Evolutionary conservation across 345 rosid species (phyloP).

Genomic region (Hibiscus tridactylites): DNA sequence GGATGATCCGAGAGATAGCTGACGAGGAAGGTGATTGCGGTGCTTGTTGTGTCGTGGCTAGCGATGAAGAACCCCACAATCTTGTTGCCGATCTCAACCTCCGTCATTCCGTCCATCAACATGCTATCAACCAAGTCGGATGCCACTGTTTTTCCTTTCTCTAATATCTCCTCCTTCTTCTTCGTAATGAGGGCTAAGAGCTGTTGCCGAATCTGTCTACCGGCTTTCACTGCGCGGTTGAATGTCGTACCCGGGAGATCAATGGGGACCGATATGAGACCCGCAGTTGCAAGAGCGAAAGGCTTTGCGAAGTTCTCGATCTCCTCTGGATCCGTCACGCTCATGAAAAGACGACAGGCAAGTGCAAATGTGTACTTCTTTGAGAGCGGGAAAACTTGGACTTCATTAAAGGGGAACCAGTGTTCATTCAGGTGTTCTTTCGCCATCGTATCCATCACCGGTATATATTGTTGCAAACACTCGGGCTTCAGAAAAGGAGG

Average conservation of each 20-base stretch:
- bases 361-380: conserved; percentile 23
- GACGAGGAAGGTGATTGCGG: conserved; percentile 17
- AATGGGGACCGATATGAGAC: conserved; percentile 24
- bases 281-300: conserved; percentile 15
- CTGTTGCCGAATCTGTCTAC: conserved; percentile 10
- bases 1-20: conserved; percentile 16
- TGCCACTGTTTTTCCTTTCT: neutral
- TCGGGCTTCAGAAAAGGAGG: conserved; percentile 20
- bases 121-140: conserved; percentile 13
- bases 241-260: conserved; percentile 26
- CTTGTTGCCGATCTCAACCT: conserved; percentile 19
- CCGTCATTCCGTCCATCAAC: conserved; percentile 14
- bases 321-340: conserved; percentile 10
- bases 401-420: conserved; percentile 17
- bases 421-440: conserved; percentile 15
- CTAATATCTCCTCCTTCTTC: conserved; percentile 20
- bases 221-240: conserved; percentile 17
- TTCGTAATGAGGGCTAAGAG: conserved; percentile 6
- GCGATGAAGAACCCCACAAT: conserved; percentile 20
- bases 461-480: conserved; percentile 17
- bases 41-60: conserved; percentile 22
- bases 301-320: conserved; percentile 13
- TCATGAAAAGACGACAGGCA: conserved; percentile 23
- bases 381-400: conserved; percentile 21
- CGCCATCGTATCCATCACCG: conserved; percentile 28